Base-by-base conservation (phyloP, 129 eudicot species). In the Flaveria trinervia region DNA sequence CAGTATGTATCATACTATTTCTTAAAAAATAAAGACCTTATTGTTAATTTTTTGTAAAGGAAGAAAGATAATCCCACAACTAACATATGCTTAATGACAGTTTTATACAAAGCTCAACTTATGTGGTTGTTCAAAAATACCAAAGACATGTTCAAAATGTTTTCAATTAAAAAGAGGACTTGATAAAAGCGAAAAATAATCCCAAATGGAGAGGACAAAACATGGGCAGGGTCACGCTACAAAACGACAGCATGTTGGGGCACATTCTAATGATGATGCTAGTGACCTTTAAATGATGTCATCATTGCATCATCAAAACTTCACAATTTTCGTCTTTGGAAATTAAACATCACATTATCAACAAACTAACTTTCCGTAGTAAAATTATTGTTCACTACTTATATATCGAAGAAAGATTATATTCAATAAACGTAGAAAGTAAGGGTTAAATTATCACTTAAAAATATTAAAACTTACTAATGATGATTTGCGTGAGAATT, bases 151-250 rank as follows among this genome's bases (percentile, higher is more conserved):
- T 61, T 60, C 8, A 13, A 22, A 57, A 61, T 26, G 43, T 23
- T 70, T 49, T 50, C 45, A 49, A 70, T 11, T 45, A 45, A 46
- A 70, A 16, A 25, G 22, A 1, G 28, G 5, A 7, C 1, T 9
- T 67, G 9, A 50, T 48, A 25, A 26, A 30, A 17, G n/a, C 2
- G 15, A 75, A 65, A 65, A 65, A 65, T 76, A 76, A 65, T 65
- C 73, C 73, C 66, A 76, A 65, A 65, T 76, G 43, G 66, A 50
- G 80, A 76, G 66, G 80, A 76, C 80, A 76, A 76, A 76, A 76
- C 72, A 76, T 76, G 80, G 73, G 80, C 80, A 76, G 65, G 64
- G 22, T 76, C 80, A 76, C 80, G 80, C 80, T 76, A 76, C 50
- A 65, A 76, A 76, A 76, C 80, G 80, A 76, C 80, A 76, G 52